A percentile compares a stretch with the other conserved stretches of the same genome.
These are phyloP conservation scores for Yamadazyma oceani DNA, from an alignment of 1,139 yeast genomes.

Conservation along the genomic window DNA sequence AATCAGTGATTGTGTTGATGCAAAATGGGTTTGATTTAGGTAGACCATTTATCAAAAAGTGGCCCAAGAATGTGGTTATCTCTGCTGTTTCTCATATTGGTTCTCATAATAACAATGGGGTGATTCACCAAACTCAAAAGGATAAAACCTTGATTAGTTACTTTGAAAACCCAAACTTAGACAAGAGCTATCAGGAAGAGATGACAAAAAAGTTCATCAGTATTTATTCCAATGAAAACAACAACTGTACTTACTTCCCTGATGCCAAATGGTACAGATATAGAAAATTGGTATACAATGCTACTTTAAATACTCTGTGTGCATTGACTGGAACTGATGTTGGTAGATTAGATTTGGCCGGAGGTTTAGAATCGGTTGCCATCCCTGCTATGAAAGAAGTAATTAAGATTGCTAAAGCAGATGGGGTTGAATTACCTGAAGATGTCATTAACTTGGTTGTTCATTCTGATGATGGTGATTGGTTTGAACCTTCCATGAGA, in stretches of 20 bases:
- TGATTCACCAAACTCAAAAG: conserved; percentile 23
- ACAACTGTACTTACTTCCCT: conserved; percentile 19
- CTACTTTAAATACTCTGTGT: conserved; percentile 34
- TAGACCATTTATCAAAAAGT: conserved; percentile 19
- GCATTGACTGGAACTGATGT: conserved; percentile 31
- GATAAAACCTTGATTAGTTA: conserved; percentile 28
- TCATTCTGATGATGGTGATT: conserved; percentile 17
- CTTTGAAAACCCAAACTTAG: conserved; percentile 14
- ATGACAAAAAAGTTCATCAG: conserved; percentile 17
- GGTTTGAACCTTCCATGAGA: conserved; percentile 36
- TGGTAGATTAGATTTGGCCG: conserved; percentile 18
- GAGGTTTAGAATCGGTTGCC: background rate
- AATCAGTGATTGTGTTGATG: conserved; percentile 23
- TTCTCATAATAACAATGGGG: conserved; percentile 23
- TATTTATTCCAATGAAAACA: conserved; percentile 22
- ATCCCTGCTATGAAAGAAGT: conserved; percentile 28
- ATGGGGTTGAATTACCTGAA: conserved; percentile 13
- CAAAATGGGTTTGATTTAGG: conserved; percentile 34
- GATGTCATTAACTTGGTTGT: conserved; percentile 18
- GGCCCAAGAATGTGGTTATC: conserved; percentile 13
- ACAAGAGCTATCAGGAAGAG: conserved; percentile 3
- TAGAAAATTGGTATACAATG: conserved; percentile 36
- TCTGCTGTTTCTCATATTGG: conserved; percentile 31
- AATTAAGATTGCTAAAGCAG: conserved; percentile 22
- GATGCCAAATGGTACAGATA: conserved; percentile 25